Evolutionary conservation across 805 yeast species (phyloP).

Genomic region (Starmerella lactis-condensi): DNA sequence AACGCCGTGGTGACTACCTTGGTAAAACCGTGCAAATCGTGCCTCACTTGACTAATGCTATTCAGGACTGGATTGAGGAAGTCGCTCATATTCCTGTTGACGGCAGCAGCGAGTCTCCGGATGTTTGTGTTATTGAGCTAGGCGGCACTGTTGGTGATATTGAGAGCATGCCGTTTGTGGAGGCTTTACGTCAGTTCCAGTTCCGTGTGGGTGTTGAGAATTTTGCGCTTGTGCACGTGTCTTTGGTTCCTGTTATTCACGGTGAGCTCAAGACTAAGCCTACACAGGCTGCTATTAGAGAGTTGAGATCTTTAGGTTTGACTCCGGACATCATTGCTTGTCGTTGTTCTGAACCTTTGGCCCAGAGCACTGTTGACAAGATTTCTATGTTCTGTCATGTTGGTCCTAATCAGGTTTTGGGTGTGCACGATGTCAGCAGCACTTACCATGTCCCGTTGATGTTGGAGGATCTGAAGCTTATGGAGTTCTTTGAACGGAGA

Average conservation of each 20-base stretch:
- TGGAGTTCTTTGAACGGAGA: slow-evolving; percentile 49
- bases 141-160: slow-evolving; percentile 99
- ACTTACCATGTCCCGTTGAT: slow-evolving; percentile 94
- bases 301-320: slow-evolving; percentile 84
- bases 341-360: slow-evolving; percentile 75
- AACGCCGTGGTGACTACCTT: slow-evolving; percentile 88
- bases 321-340: slow-evolving; percentile 96
- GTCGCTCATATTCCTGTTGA: slow-evolving; percentile 89
- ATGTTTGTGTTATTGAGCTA: slow-evolving; percentile 86
- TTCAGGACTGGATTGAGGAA: slow-evolving; percentile 95
- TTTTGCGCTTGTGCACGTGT: slow-evolving; percentile 90
- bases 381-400: slow-evolving; percentile 99
- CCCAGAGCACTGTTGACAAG: slow-evolving; percentile 71
- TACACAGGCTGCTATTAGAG: slow-evolving; percentile 97
- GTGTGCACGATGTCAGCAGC: slow-evolving; percentile 89
- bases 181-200: slow-evolving; percentile 96
- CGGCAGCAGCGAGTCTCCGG: slow-evolving; percentile 70
- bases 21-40: slow-evolving; percentile 99
- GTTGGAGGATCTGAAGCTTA: slow-evolving; percentile 69
- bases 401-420: slow-evolving; percentile 93
- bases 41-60: slow-evolving; percentile 92
- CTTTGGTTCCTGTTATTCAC: slow-evolving; percentile 91
- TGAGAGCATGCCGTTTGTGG: slow-evolving; percentile 96
- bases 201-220: slow-evolving; percentile 88
- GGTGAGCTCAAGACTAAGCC: slow-evolving; percentile 99